These are phyloP conservation scores for Urochloa ruziziensis DNA, from an alignment of 176 grass and related monocot species.

Conservation along the genomic window DNA sequence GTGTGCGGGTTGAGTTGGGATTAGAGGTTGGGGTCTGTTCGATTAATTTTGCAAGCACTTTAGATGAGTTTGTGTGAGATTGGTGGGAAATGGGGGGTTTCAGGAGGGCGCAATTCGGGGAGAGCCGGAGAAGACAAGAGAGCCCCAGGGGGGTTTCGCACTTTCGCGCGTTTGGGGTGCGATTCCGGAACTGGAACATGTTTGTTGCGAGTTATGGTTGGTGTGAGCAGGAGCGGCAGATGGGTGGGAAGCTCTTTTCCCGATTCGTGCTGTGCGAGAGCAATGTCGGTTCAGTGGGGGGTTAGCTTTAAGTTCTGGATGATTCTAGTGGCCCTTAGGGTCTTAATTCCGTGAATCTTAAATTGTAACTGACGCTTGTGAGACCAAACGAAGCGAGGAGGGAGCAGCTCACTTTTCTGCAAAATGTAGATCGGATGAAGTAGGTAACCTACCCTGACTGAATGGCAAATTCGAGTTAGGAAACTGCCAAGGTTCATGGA, in stretches of 20 bases:
- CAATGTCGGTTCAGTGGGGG: not conserved
- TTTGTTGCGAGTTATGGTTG: not conserved
- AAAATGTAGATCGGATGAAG: not conserved
- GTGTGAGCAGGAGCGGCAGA: not conserved
- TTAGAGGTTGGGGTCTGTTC: not conserved
- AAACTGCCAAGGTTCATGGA: not conserved
- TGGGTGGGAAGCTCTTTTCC: not conserved
- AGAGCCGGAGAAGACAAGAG: not conserved
- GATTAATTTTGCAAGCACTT: not conserved
- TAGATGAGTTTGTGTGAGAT: not conserved
- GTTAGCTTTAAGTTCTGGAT: too few species aligned
- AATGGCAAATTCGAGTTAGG: slow-evolving; percentile 1
- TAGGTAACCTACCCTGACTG: not conserved
- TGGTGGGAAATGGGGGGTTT: not conserved
- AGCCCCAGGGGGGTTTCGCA: not conserved
- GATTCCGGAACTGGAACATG: not conserved
- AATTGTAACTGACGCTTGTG: not conserved
- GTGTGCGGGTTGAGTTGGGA: too few species aligned
- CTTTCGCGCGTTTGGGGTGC: not conserved
- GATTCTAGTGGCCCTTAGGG: not conserved
- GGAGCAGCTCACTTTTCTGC: not conserved
- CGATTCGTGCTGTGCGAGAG: not conserved
- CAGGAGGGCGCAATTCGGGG: not conserved
- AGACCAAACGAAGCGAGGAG: not conserved
- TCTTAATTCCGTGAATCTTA: not conserved